phyloP scores from a whole-genome alignment of 2,329 filamentous ascomycete species.

The Colletotrichum orchidophilum region DNA sequence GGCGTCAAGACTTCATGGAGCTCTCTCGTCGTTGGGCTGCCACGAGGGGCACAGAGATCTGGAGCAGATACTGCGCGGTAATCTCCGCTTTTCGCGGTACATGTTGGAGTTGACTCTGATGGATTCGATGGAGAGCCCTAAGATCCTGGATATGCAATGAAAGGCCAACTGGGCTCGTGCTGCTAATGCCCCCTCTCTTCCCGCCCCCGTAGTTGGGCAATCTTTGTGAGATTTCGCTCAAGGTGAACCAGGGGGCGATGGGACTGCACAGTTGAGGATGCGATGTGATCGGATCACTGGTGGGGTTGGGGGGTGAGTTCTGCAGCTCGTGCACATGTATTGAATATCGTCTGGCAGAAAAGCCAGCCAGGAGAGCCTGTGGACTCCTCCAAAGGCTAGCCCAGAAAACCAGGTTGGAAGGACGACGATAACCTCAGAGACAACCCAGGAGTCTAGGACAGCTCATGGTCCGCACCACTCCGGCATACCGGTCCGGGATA shows the following conservation, averaged over 20 bases:
- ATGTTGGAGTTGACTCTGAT: background rate
- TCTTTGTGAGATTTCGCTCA: background rate
- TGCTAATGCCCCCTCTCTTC: background rate
- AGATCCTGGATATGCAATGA: background rate
- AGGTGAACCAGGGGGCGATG: background rate
- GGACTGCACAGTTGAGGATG: no score
- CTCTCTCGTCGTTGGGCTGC: constrained; percentile 28
- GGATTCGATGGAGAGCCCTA: background rate
- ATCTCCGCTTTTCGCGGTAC: constrained; percentile 11
- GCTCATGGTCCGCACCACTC: background rate
- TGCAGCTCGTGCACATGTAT: constrained; percentile 12
- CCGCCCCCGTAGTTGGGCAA: background rate
- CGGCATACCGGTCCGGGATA: background rate
- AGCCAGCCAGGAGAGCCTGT: background rate
- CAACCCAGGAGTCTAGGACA: background rate
- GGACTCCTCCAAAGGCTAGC: background rate
- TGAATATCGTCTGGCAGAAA: constrained; percentile 10
- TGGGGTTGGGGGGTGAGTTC: constrained; percentile 13
- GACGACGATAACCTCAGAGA: background rate
- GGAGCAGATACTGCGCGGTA: constrained; percentile 3
- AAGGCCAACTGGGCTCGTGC: background rate
- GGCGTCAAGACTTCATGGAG: background rate
- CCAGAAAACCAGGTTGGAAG: background rate
- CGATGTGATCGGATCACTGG: constrained; percentile 25
- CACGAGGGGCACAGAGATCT: constrained; percentile 16